phyloP scores from a whole-genome alignment of 306 rosid genomes.

The Argentina anserina region DNA sequence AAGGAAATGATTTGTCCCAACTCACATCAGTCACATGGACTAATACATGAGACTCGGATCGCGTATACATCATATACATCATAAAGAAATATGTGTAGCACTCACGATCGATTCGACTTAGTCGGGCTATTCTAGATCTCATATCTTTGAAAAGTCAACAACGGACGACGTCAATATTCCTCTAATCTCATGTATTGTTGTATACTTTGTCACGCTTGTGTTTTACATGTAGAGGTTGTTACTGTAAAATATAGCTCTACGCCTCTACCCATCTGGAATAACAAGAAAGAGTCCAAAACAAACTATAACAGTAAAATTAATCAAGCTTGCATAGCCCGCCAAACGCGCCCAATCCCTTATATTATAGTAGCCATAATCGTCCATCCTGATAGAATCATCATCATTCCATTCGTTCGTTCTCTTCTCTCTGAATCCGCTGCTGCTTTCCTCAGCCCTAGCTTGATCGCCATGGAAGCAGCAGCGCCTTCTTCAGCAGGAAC shows the following conservation, averaged over 20 bases:
- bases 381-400: neutral
- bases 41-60: neutral
- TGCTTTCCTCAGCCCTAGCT: neutral
- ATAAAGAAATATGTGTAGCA: neutral
- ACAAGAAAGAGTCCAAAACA: conserved; percentile 1
- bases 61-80: no score
- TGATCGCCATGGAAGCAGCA: conserved; percentile 19
- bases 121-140: neutral
- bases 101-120: neutral
- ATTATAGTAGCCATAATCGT: conserved; percentile 5
- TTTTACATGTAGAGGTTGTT: neutral
- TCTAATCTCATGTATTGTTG: neutral
- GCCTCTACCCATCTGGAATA: neutral
- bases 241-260: neutral
- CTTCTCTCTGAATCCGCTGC: conserved; percentile 1
- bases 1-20: neutral
- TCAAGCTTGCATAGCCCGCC: conserved; percentile 18
- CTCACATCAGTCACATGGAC: neutral
- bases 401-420: neutral
- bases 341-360: conserved; percentile 16
- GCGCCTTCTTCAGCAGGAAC: conserved; percentile 10
- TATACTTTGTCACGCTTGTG: neutral
- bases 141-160: neutral
- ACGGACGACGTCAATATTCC: neutral
- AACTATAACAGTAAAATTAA: neutral